Conservation (phyloP, 1,284 basidiomycete species). For the Earliella scabrosa region DNA sequence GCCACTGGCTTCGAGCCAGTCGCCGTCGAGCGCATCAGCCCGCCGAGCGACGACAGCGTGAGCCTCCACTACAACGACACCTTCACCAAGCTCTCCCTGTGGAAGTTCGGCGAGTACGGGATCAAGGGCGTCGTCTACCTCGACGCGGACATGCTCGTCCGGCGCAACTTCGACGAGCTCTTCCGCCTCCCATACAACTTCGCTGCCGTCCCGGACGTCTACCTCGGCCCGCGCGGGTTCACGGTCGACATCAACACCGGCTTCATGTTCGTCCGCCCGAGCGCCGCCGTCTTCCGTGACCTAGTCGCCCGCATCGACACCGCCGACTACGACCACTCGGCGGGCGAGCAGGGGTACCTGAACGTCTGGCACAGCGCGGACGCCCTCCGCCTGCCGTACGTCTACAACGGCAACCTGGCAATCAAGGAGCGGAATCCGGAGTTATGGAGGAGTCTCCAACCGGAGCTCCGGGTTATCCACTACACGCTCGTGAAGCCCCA, state of each 20-base stretch:
- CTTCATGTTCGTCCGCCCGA: conserved; percentile 44
- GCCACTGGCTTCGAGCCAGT: conserved; percentile 45
- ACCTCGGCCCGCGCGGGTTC: conserved; percentile 39
- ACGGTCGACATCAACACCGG: conserved; percentile 47
- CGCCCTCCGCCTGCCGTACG: conserved; percentile 44
- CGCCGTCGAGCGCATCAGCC: conserved; percentile 42
- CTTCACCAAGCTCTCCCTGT: conserved; percentile 49
- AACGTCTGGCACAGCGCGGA: conserved; percentile 46
- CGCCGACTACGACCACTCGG: conserved; percentile 39
- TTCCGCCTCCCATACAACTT: conserved; percentile 47
- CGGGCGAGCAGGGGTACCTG: conserved; percentile 52
- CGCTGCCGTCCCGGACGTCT: conserved; percentile 49
- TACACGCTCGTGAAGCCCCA: conserved; percentile 49
- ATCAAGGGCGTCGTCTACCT: conserved; percentile 42
- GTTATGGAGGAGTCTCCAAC: conserved; percentile 42
- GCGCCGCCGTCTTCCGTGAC: conserved; percentile 34
- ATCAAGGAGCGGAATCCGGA: conserved; percentile 41
- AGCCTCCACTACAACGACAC: conserved; percentile 44
- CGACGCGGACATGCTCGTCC: conserved; percentile 49
- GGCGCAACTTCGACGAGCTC: conserved; percentile 48
- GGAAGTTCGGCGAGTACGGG: conserved; percentile 41
- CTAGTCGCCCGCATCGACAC: conserved; percentile 41
- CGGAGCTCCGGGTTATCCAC: conserved; percentile 44
- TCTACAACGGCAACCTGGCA: conserved; percentile 50
- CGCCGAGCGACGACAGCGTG: conserved; percentile 42